Conservation (phyloP, 305 asterid genomes). For the Coffea humblotiana region DNA sequence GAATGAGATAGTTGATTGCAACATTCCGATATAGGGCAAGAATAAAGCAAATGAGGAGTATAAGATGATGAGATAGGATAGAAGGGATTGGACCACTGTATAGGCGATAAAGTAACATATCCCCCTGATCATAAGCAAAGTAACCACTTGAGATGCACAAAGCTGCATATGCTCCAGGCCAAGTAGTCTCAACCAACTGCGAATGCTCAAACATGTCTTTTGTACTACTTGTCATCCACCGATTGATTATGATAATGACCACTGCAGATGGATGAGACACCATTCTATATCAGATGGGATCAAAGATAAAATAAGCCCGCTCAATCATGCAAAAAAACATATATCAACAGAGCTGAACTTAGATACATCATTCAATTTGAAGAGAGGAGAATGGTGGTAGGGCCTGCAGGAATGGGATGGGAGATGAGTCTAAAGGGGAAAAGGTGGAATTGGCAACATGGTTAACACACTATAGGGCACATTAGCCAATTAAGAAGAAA, state of each 20-base stretch:
- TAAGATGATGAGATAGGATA: conserved; percentile 75
- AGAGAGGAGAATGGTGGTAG: no score
- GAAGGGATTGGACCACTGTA: conserved; percentile 81
- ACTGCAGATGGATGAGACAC: conserved; percentile 36
- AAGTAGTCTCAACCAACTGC: conserved; percentile 59
- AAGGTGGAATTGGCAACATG: background rate
- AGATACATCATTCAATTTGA: background rate
- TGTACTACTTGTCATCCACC: conserved; percentile 41
- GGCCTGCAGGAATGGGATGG: no score
- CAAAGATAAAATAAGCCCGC: background rate
- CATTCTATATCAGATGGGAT: conserved; percentile 6
- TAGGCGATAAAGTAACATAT: conserved; percentile 65
- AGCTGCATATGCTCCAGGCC: conserved; percentile 79
- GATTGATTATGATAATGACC: conserved; percentile 53
- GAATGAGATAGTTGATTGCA: conserved; percentile 90
- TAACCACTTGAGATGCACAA: conserved; percentile 83
- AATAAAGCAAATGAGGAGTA: conserved; percentile 85
- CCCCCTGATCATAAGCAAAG: conserved; percentile 95
- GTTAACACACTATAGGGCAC: background rate
- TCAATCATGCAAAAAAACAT: background rate
- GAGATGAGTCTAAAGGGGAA: background rate
- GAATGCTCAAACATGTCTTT: conserved; percentile 71
- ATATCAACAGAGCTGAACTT: background rate
- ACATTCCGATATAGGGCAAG: conserved; percentile 74
- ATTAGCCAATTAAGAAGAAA: background rate